Percentiles rank a stretch among this genome's conserved stretches.
Conservation (phyloP, 2,329 filamentous ascomycete genomes). For the Neofusicoccum parvum region DNA sequence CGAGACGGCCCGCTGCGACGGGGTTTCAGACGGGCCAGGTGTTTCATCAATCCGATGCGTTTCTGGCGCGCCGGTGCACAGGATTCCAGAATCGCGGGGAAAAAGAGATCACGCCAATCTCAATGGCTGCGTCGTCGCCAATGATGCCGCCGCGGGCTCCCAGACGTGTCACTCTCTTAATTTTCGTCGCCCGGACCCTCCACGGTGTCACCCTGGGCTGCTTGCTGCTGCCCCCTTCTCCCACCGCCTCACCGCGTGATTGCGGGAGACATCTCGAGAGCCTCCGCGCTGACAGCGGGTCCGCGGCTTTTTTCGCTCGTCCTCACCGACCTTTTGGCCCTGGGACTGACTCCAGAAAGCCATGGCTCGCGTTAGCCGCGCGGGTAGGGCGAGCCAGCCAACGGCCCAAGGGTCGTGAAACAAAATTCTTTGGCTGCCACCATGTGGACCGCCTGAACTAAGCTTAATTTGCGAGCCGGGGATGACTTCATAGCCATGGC, state of each 20-base stretch:
- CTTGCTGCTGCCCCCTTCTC: not conserved
- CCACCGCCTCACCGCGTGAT: constrained; percentile 4
- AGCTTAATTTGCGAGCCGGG: constrained; percentile 19
- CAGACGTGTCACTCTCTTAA: not conserved
- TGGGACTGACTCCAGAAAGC: not conserved
- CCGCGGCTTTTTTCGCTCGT: too few relatives aligned
- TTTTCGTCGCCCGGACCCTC: not conserved
- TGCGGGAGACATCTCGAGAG: not conserved
- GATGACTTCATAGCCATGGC: constrained; percentile 5
- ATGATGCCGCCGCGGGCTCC: not conserved
- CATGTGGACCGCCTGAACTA: not conserved
- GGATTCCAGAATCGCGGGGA: not conserved
- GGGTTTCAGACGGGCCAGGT: not conserved
- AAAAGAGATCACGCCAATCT: not conserved
- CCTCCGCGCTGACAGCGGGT: too few relatives aligned
- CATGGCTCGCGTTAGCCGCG: not conserved
- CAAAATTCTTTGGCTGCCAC: not conserved
- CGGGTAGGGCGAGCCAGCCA: not conserved
- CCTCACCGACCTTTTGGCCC: constrained; percentile 16
- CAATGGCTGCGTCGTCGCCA: not conserved
- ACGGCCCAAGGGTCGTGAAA: not conserved
- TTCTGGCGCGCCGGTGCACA: not conserved
- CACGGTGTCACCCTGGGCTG: not conserved
- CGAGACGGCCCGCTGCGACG: not conserved
- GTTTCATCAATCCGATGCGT: constrained; percentile 10